Evolutionary conservation across 352 stramenopile genomes (phyloP), one percentile per base, ranked within the genome.

Genomic region (Pythium phragmiticola): DNA sequence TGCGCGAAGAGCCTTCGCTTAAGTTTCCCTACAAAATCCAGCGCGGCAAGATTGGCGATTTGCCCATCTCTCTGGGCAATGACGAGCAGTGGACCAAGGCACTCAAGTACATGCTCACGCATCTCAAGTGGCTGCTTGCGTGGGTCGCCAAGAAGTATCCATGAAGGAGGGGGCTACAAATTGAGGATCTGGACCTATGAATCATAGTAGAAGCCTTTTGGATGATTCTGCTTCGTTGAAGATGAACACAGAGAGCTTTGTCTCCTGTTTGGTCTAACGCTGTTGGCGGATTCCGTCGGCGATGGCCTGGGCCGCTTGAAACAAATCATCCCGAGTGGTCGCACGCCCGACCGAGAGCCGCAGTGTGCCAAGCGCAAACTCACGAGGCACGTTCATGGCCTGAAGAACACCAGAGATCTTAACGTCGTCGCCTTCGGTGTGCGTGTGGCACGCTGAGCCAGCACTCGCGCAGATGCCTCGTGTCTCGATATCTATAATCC

Each of bases 381-480:
- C 80, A 0, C 72, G 62, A 7, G 84, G 82, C 6, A 99, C 86
- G 57, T 90, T 65, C 89, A 99, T 99, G 28, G 96, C 95, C 48
- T 82, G 62, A 12, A 99, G 84, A 28, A 99, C 90, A 53, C 92
- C 73, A 23, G 90, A 98, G 33, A 97, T 80, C 48, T 77, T 80
- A 52, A 78, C 74, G n/a, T 78, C 62, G 43, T 73, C 66, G 23
- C 78, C 72, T 7, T 78, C 65, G 9, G 66, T 73, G 73, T 91
- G 76, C 47, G 84, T 93, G 77, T 99, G 95, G 74, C 96, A 99
- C 1, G 96, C 94, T 26, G 96, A 97, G 55, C 96, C 92, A 30
- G 96, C 95, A 56, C 89, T 98, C 30, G 90, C 94, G 33, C 90
- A 96, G 17, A 99, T 82, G 8, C 79, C 77, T 8, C 86, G 62